A percentile compares a stretch with the other conserved stretches of the same genome.
Conservation (phyloP, 441 rosid genomes). For the Euphorbia schlechtendalii region DNA sequence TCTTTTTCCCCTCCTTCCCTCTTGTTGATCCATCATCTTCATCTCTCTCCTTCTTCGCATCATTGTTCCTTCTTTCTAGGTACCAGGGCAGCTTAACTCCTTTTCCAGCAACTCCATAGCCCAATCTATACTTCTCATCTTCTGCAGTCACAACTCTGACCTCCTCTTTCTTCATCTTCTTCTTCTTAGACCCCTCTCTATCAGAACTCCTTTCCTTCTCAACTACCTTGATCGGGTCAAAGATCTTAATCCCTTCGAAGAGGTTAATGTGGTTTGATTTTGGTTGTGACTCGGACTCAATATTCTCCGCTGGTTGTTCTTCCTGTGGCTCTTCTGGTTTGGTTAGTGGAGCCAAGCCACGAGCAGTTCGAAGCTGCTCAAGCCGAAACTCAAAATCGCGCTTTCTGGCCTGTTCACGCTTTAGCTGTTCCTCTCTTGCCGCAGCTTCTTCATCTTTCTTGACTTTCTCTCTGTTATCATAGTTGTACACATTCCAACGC, state of each 20-base stretch:
- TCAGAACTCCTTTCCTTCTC: constrained; percentile 51
- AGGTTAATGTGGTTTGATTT: constrained; percentile 73
- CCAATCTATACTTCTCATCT: constrained; percentile 81
- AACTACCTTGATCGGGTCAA: constrained; percentile 45
- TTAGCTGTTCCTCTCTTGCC: constrained; percentile 70
- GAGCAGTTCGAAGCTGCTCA: constrained; percentile 62
- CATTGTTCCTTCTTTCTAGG: constrained; percentile 46
- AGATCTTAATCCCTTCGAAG: constrained; percentile 79
- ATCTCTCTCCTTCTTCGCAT: constrained; percentile 22
- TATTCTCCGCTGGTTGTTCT: constrained; percentile 11
- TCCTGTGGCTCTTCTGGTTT: constrained; percentile 29
- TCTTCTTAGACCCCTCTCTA: constrained; percentile 39
- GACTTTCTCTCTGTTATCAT: constrained; percentile 76
- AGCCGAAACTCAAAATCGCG: constrained; percentile 75
- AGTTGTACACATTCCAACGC: constrained; percentile 87
- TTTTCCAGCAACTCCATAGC: constrained; percentile 83
- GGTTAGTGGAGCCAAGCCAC: constrained; percentile 56
- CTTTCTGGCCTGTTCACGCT: constrained; percentile 62
- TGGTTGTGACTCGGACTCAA: constrained; percentile 22
- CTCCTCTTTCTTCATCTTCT: constrained; percentile 77
- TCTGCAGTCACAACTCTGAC: constrained; percentile 52
- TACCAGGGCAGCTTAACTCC: constrained; percentile 94
- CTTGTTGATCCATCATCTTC: constrained; percentile 24
- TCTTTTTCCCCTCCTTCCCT: constrained; percentile 34
- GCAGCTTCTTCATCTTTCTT: constrained; percentile 75